Evolutionary conservation across 495 filamentous ascomycete species (phyloP), one percentile per base, ranked within the genome.

Genomic region (Staphylotrichum longicolle): DNA sequence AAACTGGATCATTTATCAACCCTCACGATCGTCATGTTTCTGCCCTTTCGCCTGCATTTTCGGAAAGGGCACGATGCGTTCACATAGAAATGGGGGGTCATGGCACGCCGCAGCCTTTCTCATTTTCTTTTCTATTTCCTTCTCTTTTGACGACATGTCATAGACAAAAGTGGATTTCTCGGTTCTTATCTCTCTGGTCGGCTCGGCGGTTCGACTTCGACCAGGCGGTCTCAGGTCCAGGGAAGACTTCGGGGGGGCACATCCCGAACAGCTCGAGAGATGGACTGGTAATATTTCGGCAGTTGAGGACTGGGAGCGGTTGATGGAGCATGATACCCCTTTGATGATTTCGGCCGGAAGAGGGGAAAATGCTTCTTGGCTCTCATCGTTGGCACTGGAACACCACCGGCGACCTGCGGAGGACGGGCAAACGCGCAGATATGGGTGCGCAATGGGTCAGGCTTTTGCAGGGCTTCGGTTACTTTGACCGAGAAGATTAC

Each of bases 121-220:
- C 68, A 68, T 65, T 66, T 58, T 63, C 47, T 64, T 67, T 70
- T 63, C 37, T 39, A 39, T 65, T 68, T 66, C 65, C 66, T 70
- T 59, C 64, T 64, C 74, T 68, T 67, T 68, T 62, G 46, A 65
- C 50, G 61, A 69, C 70, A 66, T 75, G 68, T 74, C 75, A 80
- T 84, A 84, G 82, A 85, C 77, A 83, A 83, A 83, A 83, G 78
- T 78, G 79, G 81, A 79, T 80, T 78, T 78, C 78, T 80, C 77
- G 69, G 72, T 77, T 75, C 67, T 57, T 54, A 59, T 66, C 63
- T 79, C 63, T 79, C 74, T 77, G 72, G 77, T 74, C 72, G 69
- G 62, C 60, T 66, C 66, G 62, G 51, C 61, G 47, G 54, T 53
- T 49, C 57, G 65, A 58, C 65, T 68, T 72, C 64, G 54, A 47